A percentile compares a stretch with the other conserved stretches of the same genome.
Evolutionary conservation across 2,329 filamentous ascomycete species (phyloP).

Genomic region (Talaromyces funiculosus): DNA sequence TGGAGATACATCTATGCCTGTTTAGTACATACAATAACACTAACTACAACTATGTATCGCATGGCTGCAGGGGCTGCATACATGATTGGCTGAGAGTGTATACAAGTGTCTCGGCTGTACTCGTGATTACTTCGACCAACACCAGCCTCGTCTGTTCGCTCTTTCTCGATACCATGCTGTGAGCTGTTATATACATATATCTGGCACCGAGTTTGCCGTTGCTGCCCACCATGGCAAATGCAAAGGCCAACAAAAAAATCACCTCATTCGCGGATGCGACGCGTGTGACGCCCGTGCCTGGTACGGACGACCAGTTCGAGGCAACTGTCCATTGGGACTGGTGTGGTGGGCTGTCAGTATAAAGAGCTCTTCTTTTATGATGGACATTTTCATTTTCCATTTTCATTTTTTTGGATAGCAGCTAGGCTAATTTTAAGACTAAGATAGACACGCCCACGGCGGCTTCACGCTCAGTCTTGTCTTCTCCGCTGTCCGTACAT

Average conservation of each 20-base stretch:
- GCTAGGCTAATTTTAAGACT: too few relatives aligned
- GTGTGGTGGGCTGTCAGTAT: conserved; percentile 11
- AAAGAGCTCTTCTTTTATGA: too few relatives aligned
- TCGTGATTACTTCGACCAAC: neutral
- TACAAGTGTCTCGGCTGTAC: neutral
- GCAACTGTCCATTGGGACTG: conserved; percentile 10
- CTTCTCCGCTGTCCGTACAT: conserved; percentile 10
- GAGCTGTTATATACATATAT: neutral
- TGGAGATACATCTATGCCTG: neutral
- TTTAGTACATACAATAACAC: neutral
- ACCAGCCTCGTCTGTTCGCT: neutral
- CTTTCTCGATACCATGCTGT: neutral
- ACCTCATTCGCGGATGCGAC: conserved; percentile 11
- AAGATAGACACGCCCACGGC: conserved; percentile 9
- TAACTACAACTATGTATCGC: too few relatives aligned
- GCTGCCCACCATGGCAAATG: neutral
- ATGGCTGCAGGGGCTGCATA: neutral
- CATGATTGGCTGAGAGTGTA: neutral
- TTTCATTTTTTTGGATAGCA: too few relatives aligned
- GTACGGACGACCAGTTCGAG: conserved; percentile 10
- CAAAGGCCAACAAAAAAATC: neutral
- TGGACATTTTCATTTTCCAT: too few relatives aligned
- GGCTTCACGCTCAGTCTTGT: conserved; percentile 10
- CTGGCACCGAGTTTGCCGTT: neutral
- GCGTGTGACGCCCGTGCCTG: conserved; percentile 3